Percentiles rank a stretch among this genome's conserved stretches.
phyloP scores from a whole-genome alignment of 1,139 yeast species.

The Kluyveromyces sp. region DNA sequence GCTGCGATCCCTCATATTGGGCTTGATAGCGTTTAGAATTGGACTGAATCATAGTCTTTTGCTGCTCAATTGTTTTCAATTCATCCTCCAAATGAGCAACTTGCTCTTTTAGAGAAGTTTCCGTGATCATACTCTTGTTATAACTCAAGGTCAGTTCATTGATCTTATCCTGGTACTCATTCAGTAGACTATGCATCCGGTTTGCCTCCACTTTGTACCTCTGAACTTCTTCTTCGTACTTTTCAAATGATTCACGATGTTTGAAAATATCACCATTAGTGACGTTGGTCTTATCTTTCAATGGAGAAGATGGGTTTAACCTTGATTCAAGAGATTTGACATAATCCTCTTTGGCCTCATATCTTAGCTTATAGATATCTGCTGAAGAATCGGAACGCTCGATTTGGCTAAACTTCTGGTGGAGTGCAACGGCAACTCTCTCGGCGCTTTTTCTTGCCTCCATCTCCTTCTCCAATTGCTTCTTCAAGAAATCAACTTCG shows the following conservation, averaged over 20 bases:
- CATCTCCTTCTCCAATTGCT: slow-evolving; percentile 31
- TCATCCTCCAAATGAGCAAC: slow-evolving; percentile 23
- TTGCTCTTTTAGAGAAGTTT: slow-evolving; percentile 25
- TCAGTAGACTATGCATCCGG: slow-evolving; percentile 38
- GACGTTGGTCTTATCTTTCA: slow-evolving; percentile 25
- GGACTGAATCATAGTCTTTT: slow-evolving; percentile 20
- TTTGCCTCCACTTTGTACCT: slow-evolving; percentile 33
- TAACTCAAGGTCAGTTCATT: slow-evolving; percentile 16
- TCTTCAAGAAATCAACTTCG: slow-evolving; percentile 35
- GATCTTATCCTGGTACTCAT: slow-evolving; percentile 21
- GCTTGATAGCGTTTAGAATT: slow-evolving; percentile 55
- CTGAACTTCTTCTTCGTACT: slow-evolving; percentile 36
- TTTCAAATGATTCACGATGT: slow-evolving; percentile 33
- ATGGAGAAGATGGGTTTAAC: slow-evolving; percentile 28
- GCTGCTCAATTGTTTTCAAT: slow-evolving; percentile 23
- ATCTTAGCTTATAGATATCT: slow-evolving; percentile 30
- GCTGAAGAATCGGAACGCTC: slow-evolving; percentile 25
- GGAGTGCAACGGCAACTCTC: slow-evolving; percentile 24
- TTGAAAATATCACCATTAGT: slow-evolving; percentile 22
- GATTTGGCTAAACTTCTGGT: slow-evolving; percentile 26
- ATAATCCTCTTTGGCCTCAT: slow-evolving; percentile 38
- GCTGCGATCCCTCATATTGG: slow-evolving; percentile 69
- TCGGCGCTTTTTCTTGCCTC: slow-evolving; percentile 30
- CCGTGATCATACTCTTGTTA: slow-evolving; percentile 21
- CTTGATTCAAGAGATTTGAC: slow-evolving; percentile 39